These are phyloP conservation scores for Hypoxylon sp. DNA, from an alignment of 2,329 filamentous ascomycete species.

Conservation along the genomic window DNA sequence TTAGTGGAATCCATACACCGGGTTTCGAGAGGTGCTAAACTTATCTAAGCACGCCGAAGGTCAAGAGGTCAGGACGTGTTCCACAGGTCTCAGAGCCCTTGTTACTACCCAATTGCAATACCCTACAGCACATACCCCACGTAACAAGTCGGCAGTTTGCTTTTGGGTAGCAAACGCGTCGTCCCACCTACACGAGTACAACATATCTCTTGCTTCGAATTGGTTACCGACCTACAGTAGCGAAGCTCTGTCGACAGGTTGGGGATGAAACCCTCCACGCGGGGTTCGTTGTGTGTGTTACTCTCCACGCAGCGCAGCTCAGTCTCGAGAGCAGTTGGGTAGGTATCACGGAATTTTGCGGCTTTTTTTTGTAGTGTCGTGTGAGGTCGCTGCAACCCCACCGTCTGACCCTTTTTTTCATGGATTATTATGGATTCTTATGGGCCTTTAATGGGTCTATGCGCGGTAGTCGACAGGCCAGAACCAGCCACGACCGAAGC, in stretches of 20 bases:
- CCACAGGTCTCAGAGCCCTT: slow-evolving; percentile 5
- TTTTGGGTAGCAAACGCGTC: slow-evolving; percentile 43
- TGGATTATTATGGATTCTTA: slow-evolving; percentile 21
- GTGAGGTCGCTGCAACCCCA: slow-evolving; percentile 42
- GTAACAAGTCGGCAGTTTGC: slow-evolving; percentile 41
- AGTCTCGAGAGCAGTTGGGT: slow-evolving; percentile 6
- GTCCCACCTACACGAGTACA: slow-evolving; percentile 28
- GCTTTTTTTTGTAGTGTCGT: slow-evolving; percentile 39
- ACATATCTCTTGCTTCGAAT: slow-evolving; percentile 38
- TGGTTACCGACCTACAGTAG: slow-evolving; percentile 43
- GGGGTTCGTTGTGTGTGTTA: slow-evolving; percentile 9
- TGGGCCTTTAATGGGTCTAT: slow-evolving; percentile 34
- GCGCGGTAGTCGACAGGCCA: slow-evolving; percentile 41
- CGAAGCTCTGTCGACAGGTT: slow-evolving; percentile 21
- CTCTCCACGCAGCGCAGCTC: not conserved
- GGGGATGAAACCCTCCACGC: slow-evolving; percentile 30
- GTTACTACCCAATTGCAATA: slow-evolving; percentile 4
- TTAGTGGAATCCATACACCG: slow-evolving; percentile 4
- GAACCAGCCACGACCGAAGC: slow-evolving; percentile 26
- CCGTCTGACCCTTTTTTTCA: slow-evolving; percentile 36
- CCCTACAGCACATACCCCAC: slow-evolving; percentile 25
- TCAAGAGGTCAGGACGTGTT: slow-evolving; percentile 20
- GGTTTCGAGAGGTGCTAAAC: slow-evolving; percentile 8
- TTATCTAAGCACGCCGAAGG: slow-evolving; percentile 18
- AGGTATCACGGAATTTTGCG: slow-evolving; percentile 38